phyloP scores from a whole-genome alignment of 495 filamentous ascomycete genomes.

The Friedmanniomyces endolithicus region DNA sequence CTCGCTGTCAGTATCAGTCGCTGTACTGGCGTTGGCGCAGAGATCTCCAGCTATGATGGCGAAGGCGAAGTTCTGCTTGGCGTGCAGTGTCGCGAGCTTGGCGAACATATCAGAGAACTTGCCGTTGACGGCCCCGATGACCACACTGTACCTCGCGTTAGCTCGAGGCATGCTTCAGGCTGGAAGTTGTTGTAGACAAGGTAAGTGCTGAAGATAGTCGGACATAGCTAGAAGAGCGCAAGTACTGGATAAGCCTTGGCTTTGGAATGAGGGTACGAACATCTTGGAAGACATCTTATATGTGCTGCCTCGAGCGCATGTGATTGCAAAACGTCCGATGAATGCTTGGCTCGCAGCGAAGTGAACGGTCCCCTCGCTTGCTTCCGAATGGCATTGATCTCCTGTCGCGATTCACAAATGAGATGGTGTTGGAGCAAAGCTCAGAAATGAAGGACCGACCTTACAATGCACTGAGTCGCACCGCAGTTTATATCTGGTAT shows the following conservation, averaged over 20 bases:
- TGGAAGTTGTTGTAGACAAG: background rate
- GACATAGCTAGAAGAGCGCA: background rate
- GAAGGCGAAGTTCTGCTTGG: slow-evolving; percentile 75
- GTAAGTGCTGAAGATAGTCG: background rate
- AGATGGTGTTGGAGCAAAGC: too few relatives aligned
- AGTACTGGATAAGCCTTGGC: background rate
- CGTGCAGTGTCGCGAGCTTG: slow-evolving; percentile 64
- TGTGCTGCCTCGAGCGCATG: slow-evolving; percentile 1
- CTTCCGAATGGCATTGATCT: too few relatives aligned
- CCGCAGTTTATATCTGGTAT: too few relatives aligned
- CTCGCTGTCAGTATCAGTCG: slow-evolving; percentile 38
- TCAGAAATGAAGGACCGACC: too few relatives aligned
- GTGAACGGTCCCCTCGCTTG: background rate
- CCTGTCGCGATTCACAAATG: too few relatives aligned
- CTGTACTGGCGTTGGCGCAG: slow-evolving; percentile 36
- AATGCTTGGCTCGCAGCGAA: background rate
- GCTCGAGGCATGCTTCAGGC: slow-evolving; percentile 6
- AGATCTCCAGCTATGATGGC: slow-evolving; percentile 75
- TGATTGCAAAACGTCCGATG: slow-evolving; percentile 2
- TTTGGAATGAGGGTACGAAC: slow-evolving; percentile 35
- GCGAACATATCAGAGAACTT: slow-evolving; percentile 57
- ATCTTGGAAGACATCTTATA: slow-evolving; percentile 54
- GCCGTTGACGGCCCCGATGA: slow-evolving; percentile 68
- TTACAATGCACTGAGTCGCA: too few relatives aligned
- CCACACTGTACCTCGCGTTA: slow-evolving; percentile 49